Conservation (phyloP, 805 yeast species). For the Candida sanyiensis region DNA sequence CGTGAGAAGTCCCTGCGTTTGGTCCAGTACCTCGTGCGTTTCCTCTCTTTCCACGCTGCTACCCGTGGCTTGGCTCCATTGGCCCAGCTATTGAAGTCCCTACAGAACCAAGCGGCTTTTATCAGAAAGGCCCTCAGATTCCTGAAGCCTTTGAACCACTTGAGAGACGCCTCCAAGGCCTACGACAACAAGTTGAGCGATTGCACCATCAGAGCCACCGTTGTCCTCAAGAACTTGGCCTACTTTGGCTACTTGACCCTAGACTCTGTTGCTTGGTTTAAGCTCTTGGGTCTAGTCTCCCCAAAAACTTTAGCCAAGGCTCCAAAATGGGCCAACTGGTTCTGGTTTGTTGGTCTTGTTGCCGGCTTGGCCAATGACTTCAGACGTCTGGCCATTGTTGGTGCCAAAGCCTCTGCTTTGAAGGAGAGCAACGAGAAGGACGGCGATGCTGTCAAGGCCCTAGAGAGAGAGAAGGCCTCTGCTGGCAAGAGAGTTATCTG, state of each 20-base stretch:
- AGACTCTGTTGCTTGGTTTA: constrained; percentile 58
- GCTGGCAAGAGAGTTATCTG: constrained; percentile 63
- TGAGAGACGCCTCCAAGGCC: constrained; percentile 62
- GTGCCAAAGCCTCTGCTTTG: constrained; percentile 2
- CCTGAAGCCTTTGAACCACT: constrained; percentile 71
- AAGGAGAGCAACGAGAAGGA: background rate
- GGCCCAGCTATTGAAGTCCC: constrained; percentile 44
- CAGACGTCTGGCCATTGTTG: constrained; percentile 32
- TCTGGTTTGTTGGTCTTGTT: constrained; percentile 71
- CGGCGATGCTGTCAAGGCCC: constrained; percentile 3
- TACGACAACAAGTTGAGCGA: constrained; percentile 68
- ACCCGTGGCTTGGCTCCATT: constrained; percentile 49
- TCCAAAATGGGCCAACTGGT: constrained; percentile 56
- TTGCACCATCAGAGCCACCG: constrained; percentile 44
- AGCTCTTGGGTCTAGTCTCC: constrained; percentile 48
- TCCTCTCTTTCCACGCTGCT: constrained; percentile 56
- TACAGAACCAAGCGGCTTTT: constrained; percentile 59
- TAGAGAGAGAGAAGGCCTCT: constrained; percentile 34
- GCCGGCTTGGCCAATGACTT: constrained; percentile 57
- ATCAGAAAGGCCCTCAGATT: constrained; percentile 81
- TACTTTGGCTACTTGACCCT: constrained; percentile 58
- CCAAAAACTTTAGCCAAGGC: constrained; percentile 40
- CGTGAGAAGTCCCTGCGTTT: constrained; percentile 77
- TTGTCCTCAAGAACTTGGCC: constrained; percentile 52
- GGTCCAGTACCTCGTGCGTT: constrained; percentile 74